Conservation (phyloP, 352 stramenopile genomes). For the Peronospora destructor region DNA sequence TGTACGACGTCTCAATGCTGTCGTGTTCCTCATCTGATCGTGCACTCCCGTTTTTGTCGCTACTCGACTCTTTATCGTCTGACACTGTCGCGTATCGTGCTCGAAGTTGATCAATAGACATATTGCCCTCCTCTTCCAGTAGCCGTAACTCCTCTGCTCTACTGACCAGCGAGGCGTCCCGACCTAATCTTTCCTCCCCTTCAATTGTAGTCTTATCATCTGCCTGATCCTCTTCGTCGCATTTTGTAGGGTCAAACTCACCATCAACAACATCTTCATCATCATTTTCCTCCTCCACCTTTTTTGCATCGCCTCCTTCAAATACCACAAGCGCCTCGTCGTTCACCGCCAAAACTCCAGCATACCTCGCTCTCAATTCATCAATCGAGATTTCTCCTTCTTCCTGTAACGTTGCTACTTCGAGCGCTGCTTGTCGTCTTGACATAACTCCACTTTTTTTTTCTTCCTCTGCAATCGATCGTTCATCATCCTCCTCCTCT, state of each 20-base stretch:
- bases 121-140: constrained; percentile 86
- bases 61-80: constrained; percentile 8
- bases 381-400: constrained; percentile 92
- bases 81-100: constrained; percentile 36
- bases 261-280: constrained; percentile 15
- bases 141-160: constrained; percentile 80
- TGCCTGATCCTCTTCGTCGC: constrained; percentile 33
- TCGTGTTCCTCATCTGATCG: constrained; percentile 4
- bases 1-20: constrained; percentile 1
- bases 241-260: constrained; percentile 18
- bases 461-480: constrained; percentile 86
- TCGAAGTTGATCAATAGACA: constrained; percentile 86
- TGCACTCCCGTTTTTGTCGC: neutral
- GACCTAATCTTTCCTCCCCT: constrained; percentile 57
- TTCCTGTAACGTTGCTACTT: constrained; percentile 82
- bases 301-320: constrained; percentile 4
- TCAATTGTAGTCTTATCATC: constrained; percentile 91
- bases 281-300: constrained; percentile 2
- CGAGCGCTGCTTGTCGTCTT: constrained; percentile 37
- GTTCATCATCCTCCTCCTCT: constrained; percentile 79
- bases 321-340: constrained; percentile 4
- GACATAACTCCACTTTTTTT: constrained; percentile 24
- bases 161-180: constrained; percentile 33
- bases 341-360: constrained; percentile 11
- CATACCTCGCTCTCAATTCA: constrained; percentile 48